Conservation (phyloP, 352 stramenopile species). For the Thalassiosira mediterranea region DNA sequence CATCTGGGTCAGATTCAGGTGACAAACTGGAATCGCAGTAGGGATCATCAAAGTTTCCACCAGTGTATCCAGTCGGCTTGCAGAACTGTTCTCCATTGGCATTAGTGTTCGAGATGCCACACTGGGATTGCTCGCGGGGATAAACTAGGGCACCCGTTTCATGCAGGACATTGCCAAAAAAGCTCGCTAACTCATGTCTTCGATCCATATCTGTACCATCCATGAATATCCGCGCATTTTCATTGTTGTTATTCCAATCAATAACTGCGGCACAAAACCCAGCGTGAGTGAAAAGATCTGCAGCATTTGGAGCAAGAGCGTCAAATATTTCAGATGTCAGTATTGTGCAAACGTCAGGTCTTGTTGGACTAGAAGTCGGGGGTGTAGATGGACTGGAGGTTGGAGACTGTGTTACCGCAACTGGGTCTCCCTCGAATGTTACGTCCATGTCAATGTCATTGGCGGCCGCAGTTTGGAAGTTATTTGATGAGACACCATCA, state of each 20-base stretch:
- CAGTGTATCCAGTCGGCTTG: not conserved
- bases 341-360: not conserved
- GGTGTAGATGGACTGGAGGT: not conserved
- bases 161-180: conserved; percentile 46
- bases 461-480: conserved; percentile 23
- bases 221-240: conserved; percentile 8
- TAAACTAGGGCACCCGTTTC: conserved; percentile 30
- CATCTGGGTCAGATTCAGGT: conserved; percentile 17
- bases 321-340: conserved; percentile 4
- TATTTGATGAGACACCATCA: conserved; percentile 11
- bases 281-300: not conserved
- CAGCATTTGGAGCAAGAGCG: conserved; percentile 1
- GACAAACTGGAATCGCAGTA: conserved; percentile 23
- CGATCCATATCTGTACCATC: conserved; percentile 11
- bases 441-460: conserved; percentile 5
- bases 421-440: not conserved
- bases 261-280: conserved; percentile 17
- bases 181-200: conserved; percentile 40
- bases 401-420: not conserved
- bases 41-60: conserved; percentile 2
- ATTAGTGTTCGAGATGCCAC: not conserved
- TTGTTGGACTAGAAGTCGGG: not conserved
- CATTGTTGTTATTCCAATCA: conserved; percentile 9
- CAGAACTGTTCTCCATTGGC: conserved; percentile 14
- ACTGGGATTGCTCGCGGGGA: conserved; percentile 29